Base-by-base conservation (phyloP, 1,284 basidiomycete species). In the Melanopsichium pennsylvanicum region DNA sequence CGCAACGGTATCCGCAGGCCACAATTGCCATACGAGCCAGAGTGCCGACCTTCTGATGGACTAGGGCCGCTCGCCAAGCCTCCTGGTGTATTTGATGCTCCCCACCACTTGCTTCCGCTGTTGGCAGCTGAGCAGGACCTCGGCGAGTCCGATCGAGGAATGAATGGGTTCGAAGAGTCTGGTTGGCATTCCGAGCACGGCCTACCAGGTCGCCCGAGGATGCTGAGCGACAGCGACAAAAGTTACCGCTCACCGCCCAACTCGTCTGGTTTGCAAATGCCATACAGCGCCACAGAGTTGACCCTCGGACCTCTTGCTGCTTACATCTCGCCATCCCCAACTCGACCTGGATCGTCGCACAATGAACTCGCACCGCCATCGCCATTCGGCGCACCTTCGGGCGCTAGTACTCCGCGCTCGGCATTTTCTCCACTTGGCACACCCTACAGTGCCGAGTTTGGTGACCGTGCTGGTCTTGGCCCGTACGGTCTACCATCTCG, bases 321-420 rank as follows among this genome's bases (percentile, higher is more conserved):
- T 4, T 66, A 43, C 26, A 18, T 54, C 9, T 61, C 58, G 27
- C 64, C 64, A 8, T 44, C 44, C 27, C 44, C 54, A 5, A 57
- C 60, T 22, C 60, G 54, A 5, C 60, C 44, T 6, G 60, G 60
- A 9, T 63, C 54, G 27, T 35, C 49, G 36, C 43, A 63, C 48
- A 43, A 26, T 35, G 60, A 57, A 3, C 32, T 57, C n/a, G 34
- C 26, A 18, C 51, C 43, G 4, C 60, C 60, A 3, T 48, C 54
- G 11, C 39, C 48, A 0, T 63, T 63, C 11, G 60, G 54, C 2
- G 38, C 39, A 13, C 48, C 44, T 3, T 57, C 60, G 0, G 48
- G 60, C 0, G 48, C 60, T 12, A 63, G 54, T 37, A 52, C 60
- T 13, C 60, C 60, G 1, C 54, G 54, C 18, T 27, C 48, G 27